phyloP scores from a whole-genome alignment of 768 basidiomycete genomes.

The Russula vinacea region DNA sequence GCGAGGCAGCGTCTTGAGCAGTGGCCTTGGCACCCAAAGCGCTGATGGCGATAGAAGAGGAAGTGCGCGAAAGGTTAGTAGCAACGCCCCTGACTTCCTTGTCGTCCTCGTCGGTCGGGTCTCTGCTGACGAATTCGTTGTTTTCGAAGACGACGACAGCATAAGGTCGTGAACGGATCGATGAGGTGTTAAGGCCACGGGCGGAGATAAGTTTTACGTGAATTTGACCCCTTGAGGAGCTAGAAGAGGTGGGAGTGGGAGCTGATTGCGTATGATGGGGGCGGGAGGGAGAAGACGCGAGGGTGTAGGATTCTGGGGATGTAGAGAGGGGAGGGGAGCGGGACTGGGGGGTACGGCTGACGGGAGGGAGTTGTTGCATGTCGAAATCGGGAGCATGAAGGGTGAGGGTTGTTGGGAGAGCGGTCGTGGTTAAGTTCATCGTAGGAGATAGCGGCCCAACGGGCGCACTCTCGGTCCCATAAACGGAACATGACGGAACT shows the following conservation, averaged over 20 bases:
- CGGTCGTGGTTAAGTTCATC: constrained; percentile 45
- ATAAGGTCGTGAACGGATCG: constrained; percentile 70
- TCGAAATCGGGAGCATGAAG: constrained; percentile 84
- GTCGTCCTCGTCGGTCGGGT: constrained; percentile 80
- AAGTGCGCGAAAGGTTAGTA: constrained; percentile 52
- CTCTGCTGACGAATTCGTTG: constrained; percentile 94
- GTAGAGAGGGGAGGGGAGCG: constrained; percentile 11
- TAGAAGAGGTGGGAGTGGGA: constrained; percentile 33
- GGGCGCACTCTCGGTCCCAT: constrained; percentile 39
- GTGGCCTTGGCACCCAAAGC: constrained; percentile 59
- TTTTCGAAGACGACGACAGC: constrained; percentile 98
- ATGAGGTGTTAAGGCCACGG: constrained; percentile 71
- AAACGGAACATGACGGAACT: constrained; percentile 25
- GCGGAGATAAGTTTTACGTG: constrained; percentile 96
- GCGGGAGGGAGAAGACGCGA: constrained; percentile 31
- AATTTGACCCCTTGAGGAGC: constrained; percentile 66
- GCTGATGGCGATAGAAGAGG: constrained; percentile 61
- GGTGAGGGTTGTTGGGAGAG: constrained; percentile 62
- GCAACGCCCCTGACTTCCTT: constrained; percentile 86
- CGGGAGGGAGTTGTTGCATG: constrained; percentile 56
- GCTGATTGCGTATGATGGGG: constrained; percentile 39
- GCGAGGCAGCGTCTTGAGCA: constrained; percentile 30
- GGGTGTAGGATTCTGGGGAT: neutral
- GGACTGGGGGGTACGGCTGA: constrained; percentile 38
- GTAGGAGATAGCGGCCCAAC: constrained; percentile 49